Percentiles rank a stretch among this genome's conserved stretches.
phyloP scores from a whole-genome alignment of 345 rosid species.

The Theobroma cacao region DNA sequence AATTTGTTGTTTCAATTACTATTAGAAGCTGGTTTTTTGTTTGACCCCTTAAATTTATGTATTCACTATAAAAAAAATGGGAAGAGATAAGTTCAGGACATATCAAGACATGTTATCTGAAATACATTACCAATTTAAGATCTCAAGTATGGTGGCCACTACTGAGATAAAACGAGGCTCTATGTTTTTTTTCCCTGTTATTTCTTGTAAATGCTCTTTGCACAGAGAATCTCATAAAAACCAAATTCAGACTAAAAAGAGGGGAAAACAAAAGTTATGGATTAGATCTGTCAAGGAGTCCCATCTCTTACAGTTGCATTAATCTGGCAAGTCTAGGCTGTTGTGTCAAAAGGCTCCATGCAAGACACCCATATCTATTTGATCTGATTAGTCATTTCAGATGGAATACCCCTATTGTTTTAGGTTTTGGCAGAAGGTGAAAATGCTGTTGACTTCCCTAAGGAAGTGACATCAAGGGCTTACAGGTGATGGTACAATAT shows the following conservation, averaged over 20 bases:
- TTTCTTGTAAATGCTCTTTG: background rate
- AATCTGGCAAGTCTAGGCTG: background rate
- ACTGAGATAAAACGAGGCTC: background rate
- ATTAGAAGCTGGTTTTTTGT: background rate
- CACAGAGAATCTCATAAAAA: background rate
- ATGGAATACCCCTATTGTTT: background rate
- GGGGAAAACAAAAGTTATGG: background rate
- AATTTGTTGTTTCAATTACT: background rate
- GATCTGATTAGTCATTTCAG: constrained; percentile 21
- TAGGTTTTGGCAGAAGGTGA: background rate
- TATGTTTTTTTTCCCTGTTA: background rate
- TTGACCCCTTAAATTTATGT: background rate
- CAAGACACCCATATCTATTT: background rate
- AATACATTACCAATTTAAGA: background rate
- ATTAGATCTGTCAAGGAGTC: constrained; percentile 18
- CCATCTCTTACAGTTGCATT: constrained; percentile 10
- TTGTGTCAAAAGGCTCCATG: constrained; percentile 13
- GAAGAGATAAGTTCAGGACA: background rate
- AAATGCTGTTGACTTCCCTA: background rate
- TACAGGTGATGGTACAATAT: background rate
- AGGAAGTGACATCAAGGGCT: background rate
- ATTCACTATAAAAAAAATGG: background rate
- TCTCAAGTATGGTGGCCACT: background rate
- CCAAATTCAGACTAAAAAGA: background rate
- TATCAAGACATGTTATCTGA: background rate